These are phyloP conservation scores for Colletotrichum limetticola DNA, from an alignment of 2,329 filamentous ascomycete genomes.

Conservation along the genomic window DNA sequence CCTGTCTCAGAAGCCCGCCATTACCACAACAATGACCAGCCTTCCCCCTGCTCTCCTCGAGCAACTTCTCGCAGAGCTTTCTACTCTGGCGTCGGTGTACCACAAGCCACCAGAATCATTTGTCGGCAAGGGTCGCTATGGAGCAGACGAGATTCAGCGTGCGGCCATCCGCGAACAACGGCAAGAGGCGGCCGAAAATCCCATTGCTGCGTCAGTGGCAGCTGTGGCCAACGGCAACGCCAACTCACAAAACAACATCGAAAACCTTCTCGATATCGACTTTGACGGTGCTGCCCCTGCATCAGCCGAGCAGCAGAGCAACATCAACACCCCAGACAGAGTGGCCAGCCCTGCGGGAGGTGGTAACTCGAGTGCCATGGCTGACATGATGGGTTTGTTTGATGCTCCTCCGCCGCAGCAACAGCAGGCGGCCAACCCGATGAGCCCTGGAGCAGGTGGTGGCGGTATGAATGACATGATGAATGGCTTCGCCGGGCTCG, in stretches of 20 bases:
- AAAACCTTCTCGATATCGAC: conserved; percentile 96
- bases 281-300: conserved; percentile 94
- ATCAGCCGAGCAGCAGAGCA: conserved; percentile 72
- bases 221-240: conserved; percentile 67
- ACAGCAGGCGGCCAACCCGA: conserved; percentile 47
- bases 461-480: conserved; percentile 87
- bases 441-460: conserved; percentile 40
- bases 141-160: conserved; percentile 92
- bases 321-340: conserved; percentile 73
- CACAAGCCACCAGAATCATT: conserved; percentile 99
- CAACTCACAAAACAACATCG: conserved; percentile 78
- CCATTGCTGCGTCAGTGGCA: conserved; percentile 86
- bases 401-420: conserved; percentile 69
- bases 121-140: conserved; percentile 92
- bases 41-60: conserved; percentile 87
- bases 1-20: conserved; percentile 92
- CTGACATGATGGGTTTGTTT: conserved; percentile 76
- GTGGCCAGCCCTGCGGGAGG: conserved; percentile 69
- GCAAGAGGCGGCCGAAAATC: conserved; percentile 92
- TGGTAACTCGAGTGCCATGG: conserved; percentile 60
- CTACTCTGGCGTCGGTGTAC: conserved; percentile 95
- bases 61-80: conserved; percentile 89
- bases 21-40: conserved; percentile 92
- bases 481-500: conserved; percentile 86
- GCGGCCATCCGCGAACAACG: conserved; percentile 97